These are phyloP conservation scores for Carallia brachiata DNA, from an alignment of 345 rosid genomes.

Conservation along the genomic window DNA sequence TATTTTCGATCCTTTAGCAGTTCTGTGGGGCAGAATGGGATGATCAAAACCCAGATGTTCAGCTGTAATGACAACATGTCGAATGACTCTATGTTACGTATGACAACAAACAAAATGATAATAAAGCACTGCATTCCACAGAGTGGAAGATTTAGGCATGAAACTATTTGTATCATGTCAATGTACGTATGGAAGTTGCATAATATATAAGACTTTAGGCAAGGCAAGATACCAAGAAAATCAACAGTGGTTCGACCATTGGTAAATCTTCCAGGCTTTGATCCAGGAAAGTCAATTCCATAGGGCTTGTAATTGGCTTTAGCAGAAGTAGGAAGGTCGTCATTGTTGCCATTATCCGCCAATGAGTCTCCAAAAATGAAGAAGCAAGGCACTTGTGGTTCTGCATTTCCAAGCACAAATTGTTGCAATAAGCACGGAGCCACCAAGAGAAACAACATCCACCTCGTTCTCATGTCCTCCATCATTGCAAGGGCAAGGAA, in stretches of 20 bases:
- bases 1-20: neutral
- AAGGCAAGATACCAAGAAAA: neutral
- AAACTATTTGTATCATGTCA: neutral
- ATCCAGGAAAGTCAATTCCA: slow-evolving; percentile 1
- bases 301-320: slow-evolving; percentile 12
- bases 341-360: slow-evolving; percentile 10
- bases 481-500: too few species aligned
- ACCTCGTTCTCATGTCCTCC: neutral
- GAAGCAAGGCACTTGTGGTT: slow-evolving; percentile 13
- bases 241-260: slow-evolving; percentile 12
- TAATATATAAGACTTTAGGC: neutral
- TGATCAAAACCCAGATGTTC: neutral
- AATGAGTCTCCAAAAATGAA: slow-evolving; percentile 16
- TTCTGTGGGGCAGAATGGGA: neutral
- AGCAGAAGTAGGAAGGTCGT: slow-evolving; percentile 1
- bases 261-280: slow-evolving; percentile 14
- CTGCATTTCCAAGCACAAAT: neutral
- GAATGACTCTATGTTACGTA: neutral
- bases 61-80: neutral
- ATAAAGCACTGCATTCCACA: neutral
- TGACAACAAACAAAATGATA: neutral
- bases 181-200: too few species aligned
- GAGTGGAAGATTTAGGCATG: neutral
- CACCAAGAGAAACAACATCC: neutral
- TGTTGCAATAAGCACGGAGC: neutral